These are phyloP conservation scores for Lignosus rhinocerotis DNA, from an alignment of 1,284 basidiomycete genomes.

Conservation along the genomic window DNA sequence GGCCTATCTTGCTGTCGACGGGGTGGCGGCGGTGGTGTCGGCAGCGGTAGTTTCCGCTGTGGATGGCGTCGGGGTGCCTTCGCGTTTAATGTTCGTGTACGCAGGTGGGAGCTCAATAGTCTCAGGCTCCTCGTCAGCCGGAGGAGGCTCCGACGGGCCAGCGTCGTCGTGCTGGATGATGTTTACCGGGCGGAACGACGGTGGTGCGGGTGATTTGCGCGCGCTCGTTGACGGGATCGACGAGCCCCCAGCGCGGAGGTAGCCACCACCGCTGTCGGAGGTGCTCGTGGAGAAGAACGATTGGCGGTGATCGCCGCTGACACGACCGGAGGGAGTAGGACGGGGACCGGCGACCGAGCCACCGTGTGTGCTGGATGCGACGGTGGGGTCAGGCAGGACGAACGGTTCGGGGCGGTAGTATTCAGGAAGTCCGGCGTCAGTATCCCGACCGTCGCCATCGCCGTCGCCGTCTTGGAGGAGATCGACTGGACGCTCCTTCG, in stretches of 20 bases:
- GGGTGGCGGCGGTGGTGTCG: neutral
- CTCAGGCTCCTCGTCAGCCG: conserved; percentile 48
- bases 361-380: conserved; percentile 35
- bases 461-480: conserved; percentile 66
- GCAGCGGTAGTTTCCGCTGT: too few species aligned
- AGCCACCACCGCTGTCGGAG: conserved; percentile 17
- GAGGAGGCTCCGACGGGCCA: conserved; percentile 43
- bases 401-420: conserved; percentile 77
- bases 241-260: conserved; percentile 23
- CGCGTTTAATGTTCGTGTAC: conserved; percentile 45
- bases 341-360: conserved; percentile 16
- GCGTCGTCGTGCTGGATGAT: conserved; percentile 83
- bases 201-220: conserved; percentile 47
- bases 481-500: conserved; percentile 60
- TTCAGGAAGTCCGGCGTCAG: conserved; percentile 49
- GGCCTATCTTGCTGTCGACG: neutral
- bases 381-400: conserved; percentile 61
- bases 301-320: conserved; percentile 26
- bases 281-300: conserved; percentile 29
- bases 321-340: conserved; percentile 7
- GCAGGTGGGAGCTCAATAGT: conserved; percentile 81
- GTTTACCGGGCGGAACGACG: conserved; percentile 66
- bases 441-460: conserved; percentile 48
- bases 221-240: conserved; percentile 33
- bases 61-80: too few species aligned